Conservation (phyloP, 257 asterid genomes). For the Capsicum baccatum region DNA sequence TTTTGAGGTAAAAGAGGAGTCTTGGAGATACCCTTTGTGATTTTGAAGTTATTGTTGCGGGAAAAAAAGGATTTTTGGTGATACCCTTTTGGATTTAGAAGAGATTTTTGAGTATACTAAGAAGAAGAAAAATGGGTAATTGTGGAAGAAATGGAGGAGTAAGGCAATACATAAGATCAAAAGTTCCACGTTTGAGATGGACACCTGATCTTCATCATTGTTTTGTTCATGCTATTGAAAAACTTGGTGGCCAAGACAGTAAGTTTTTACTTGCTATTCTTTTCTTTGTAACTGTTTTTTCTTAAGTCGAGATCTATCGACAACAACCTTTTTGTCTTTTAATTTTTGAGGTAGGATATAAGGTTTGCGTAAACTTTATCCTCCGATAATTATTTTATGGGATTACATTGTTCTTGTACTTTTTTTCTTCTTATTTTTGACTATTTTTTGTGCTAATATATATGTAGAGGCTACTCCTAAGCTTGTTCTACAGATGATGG, state of each 20-base stretch:
- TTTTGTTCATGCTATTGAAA: constrained; percentile 69
- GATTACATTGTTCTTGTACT: neutral
- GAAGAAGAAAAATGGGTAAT: constrained; percentile 43
- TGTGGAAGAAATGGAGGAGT: constrained; percentile 70
- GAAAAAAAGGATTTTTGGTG: constrained; percentile 15
- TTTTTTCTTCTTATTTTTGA: neutral
- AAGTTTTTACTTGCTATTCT: neutral
- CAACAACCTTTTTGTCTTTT: too few species aligned
- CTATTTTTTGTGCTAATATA: neutral
- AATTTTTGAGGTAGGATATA: too few species aligned
- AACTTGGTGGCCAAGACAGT: constrained; percentile 82
- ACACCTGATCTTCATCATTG: constrained; percentile 89
- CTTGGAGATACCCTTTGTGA: neutral
- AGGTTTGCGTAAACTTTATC: too few species aligned
- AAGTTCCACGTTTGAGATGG: constrained; percentile 82
- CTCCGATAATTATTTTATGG: neutral
- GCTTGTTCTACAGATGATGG: constrained; percentile 79
- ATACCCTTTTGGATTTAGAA: constrained; percentile 28
- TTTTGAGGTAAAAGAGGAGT: constrained; percentile 3
- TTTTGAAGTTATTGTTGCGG: neutral
- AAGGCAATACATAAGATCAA: constrained; percentile 75
- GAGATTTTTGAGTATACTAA: neutral
- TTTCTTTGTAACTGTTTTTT: neutral
- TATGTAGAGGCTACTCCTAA: constrained; percentile 85
- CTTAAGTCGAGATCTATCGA: too few species aligned